These are phyloP conservation scores for Microdochium bolleyi DNA, from an alignment of 2,329 filamentous ascomycete genomes.

Conservation along the genomic window DNA sequence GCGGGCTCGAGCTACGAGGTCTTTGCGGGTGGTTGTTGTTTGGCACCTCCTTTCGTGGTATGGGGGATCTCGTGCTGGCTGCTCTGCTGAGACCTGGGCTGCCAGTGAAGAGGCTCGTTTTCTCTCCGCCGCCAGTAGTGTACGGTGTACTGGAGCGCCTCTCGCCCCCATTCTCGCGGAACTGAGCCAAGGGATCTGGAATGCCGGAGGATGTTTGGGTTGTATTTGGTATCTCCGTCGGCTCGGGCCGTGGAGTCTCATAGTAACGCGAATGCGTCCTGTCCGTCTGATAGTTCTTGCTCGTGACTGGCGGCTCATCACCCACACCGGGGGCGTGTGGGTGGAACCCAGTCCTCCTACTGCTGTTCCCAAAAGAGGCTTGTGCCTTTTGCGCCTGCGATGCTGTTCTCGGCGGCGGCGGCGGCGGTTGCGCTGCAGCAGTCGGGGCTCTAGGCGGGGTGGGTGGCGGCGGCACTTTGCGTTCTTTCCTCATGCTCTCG, in stretches of 20 bases:
- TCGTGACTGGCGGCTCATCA: slow-evolving; percentile 44
- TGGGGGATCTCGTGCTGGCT: slow-evolving; percentile 33
- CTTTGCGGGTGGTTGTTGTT: slow-evolving; percentile 14
- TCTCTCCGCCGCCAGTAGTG: slow-evolving; percentile 47
- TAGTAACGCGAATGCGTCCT: slow-evolving; percentile 9
- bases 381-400: slow-evolving; percentile 45
- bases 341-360: slow-evolving; percentile 38
- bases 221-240: background rate
- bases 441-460: slow-evolving; percentile 18
- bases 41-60: slow-evolving; percentile 15
- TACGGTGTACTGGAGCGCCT: slow-evolving; percentile 52
- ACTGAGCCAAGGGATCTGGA: slow-evolving; percentile 40
- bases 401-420: slow-evolving; percentile 39
- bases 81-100: slow-evolving; percentile 31
- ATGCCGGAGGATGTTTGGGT: slow-evolving; percentile 11
- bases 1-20: slow-evolving; percentile 11
- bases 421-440: slow-evolving; percentile 16
- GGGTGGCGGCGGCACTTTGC: slow-evolving; percentile 8
- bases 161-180: slow-evolving; percentile 35
- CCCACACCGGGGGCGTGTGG: slow-evolving; percentile 38
- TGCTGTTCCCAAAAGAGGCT: slow-evolving; percentile 40
- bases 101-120: slow-evolving; percentile 47
- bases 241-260: background rate
- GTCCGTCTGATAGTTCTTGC: slow-evolving; percentile 40
- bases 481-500: slow-evolving; percentile 22